These are phyloP conservation scores for Ophiocordyceps robertsii DNA, from an alignment of 2,329 filamentous ascomycete genomes.

Conservation along the genomic window DNA sequence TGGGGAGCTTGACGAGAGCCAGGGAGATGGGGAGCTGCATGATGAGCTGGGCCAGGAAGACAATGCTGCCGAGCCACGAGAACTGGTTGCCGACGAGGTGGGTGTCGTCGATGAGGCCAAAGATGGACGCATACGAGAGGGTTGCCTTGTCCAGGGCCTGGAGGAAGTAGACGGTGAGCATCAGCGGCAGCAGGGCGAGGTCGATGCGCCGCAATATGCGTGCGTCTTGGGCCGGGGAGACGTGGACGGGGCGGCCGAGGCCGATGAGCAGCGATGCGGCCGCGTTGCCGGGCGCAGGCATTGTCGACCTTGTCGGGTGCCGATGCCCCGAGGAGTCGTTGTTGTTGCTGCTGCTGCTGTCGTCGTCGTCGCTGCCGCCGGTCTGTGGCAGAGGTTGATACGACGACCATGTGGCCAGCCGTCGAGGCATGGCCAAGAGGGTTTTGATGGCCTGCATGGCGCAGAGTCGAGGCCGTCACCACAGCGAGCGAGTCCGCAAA, in stretches of 20 bases:
- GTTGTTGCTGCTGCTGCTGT: too few relatives aligned
- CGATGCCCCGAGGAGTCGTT: too few relatives aligned
- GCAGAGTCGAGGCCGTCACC: too few relatives aligned
- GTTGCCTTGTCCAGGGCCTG: conserved; percentile 52
- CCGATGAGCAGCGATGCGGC: conserved; percentile 30
- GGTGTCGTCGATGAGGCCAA: conserved; percentile 46
- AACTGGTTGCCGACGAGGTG: conserved; percentile 41
- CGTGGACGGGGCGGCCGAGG: conserved; percentile 18
- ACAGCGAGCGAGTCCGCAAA: too few relatives aligned
- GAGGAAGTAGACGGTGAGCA: conserved; percentile 48
- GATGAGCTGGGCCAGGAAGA: conserved; percentile 46
- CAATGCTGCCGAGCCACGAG: conserved; percentile 48
- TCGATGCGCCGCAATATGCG: conserved; percentile 25
- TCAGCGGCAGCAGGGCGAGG: conserved; percentile 25
- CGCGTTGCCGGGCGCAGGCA: conserved; percentile 8
- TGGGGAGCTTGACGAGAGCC: conserved; percentile 44
- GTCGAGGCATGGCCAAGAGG: too few relatives aligned
- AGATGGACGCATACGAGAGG: conserved; percentile 47
- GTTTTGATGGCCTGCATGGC: too few relatives aligned
- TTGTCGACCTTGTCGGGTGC: too few relatives aligned
- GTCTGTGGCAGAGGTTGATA: too few relatives aligned
- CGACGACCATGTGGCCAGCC: too few relatives aligned
- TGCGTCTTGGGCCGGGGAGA: conserved; percentile 19
- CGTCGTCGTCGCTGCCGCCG: too few relatives aligned
- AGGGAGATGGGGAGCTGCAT: conserved; percentile 44